phyloP scores from a whole-genome alignment of 2,329 filamentous ascomycete species.

The Chlorencoelia australis region DNA sequence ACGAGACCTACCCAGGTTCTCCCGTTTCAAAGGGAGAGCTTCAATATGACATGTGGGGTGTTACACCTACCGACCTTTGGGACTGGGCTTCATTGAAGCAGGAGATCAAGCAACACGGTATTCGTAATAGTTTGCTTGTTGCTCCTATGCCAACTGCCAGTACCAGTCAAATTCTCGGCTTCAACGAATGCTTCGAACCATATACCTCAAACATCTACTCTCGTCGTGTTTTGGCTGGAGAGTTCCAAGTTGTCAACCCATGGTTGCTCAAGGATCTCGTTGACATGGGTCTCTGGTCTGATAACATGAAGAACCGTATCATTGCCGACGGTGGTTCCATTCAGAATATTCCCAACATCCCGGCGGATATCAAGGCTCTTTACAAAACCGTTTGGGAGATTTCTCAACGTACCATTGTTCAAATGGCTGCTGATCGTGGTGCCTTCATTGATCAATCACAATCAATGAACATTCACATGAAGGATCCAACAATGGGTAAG shows the following conservation, averaged over 20 bases:
- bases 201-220: conserved; percentile 99
- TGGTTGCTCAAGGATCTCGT: conserved; percentile 98
- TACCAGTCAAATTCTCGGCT: conserved; percentile 94
- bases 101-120: conserved; percentile 83
- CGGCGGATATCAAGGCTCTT: conserved; percentile 85
- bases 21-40: conserved; percentile 92
- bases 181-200: conserved; percentile 99
- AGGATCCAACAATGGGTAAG: conserved; percentile 98
- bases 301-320: conserved; percentile 99
- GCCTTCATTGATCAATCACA: conserved; percentile 99
- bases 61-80: conserved; percentile 89
- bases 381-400: conserved; percentile 99
- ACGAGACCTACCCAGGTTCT: conserved; percentile 85
- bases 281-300: conserved; percentile 95
- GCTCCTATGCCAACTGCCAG: conserved; percentile 97
- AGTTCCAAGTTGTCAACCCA: conserved; percentile 99
- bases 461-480: conserved; percentile 99
- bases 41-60: conserved; percentile 98
- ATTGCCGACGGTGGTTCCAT: conserved; percentile 94
- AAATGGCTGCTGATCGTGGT: conserved; percentile 97
- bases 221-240: conserved; percentile 90
- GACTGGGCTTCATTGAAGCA: conserved; percentile 87
- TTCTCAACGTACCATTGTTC: conserved; percentile 85
- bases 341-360: conserved; percentile 95
- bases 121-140: conserved; percentile 90